These are phyloP conservation scores for Coemansia sp. DNA, from an alignment of 192 early-diverging fungal genomes.

Conservation along the genomic window DNA sequence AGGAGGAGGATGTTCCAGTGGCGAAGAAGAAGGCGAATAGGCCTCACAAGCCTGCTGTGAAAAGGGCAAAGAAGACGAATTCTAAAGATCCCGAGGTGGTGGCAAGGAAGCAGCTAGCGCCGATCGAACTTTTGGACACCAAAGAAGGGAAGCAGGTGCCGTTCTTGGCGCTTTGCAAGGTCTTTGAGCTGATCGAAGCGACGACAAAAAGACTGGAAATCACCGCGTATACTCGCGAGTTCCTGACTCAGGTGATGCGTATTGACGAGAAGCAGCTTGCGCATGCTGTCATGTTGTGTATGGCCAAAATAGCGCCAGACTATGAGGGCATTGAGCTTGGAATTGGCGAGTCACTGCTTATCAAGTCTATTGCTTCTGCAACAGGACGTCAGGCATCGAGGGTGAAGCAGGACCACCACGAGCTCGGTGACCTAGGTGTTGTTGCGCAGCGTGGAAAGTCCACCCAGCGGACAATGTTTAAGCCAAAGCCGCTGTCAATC, in stretches of 20 bases:
- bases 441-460: slow-evolving; percentile 87
- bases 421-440: slow-evolving; percentile 84
- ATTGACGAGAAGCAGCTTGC: slow-evolving; percentile 37
- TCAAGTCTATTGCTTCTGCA: slow-evolving; percentile 89
- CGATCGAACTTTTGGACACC: slow-evolving; percentile 28
- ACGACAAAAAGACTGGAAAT: slow-evolving; percentile 77
- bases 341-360: slow-evolving; percentile 88
- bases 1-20: background rate
- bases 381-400: slow-evolving; percentile 74
- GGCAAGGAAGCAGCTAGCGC: slow-evolving; percentile 6
- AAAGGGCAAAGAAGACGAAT: slow-evolving; percentile 28
- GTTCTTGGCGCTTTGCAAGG: slow-evolving; percentile 85
- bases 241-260: slow-evolving; percentile 41
- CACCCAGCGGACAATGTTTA: slow-evolving; percentile 83
- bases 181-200: slow-evolving; percentile 83
- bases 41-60: slow-evolving; percentile 5
- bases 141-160: slow-evolving; percentile 56
- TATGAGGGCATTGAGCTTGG: slow-evolving; percentile 96
- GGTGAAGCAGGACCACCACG: slow-evolving; percentile 78
- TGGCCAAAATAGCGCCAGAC: slow-evolving; percentile 91
- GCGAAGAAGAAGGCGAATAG: slow-evolving; percentile 6
- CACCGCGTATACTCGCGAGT: slow-evolving; percentile 34
- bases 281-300: slow-evolving; percentile 84
- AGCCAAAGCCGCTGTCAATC: slow-evolving; percentile 77
- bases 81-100: background rate